Evolutionary conservation across 176 grass and related monocot species (phyloP).

Genomic region (Olyra latifolia): DNA sequence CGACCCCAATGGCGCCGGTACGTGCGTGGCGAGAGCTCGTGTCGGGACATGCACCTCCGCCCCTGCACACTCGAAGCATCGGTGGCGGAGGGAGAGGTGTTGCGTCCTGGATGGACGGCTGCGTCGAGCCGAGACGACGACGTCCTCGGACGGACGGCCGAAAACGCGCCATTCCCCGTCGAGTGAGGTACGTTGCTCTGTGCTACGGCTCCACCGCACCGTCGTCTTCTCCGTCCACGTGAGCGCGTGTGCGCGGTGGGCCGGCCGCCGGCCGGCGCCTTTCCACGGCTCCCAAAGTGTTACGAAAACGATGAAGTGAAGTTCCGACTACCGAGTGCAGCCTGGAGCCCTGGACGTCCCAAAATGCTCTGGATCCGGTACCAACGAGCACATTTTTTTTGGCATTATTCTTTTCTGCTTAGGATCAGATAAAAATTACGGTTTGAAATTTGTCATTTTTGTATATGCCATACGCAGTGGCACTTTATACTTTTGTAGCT

Average conservation of each 20-base stretch:
- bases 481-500: too few species aligned
- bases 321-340: background rate
- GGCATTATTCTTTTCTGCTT: too few species aligned
- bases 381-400: too few species aligned
- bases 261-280: too few species aligned
- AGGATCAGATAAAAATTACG: too few species aligned
- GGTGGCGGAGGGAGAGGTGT: background rate
- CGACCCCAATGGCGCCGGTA: too few species aligned
- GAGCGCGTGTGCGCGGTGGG: too few species aligned
- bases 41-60: background rate
- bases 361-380: background rate
- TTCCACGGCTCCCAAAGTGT: too few species aligned
- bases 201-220: background rate
- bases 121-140: background rate
- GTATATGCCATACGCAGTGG: too few species aligned
- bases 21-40: background rate
- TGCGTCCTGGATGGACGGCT: background rate
- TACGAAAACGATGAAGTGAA: background rate
- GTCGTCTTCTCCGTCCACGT: background rate
- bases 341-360: background rate
- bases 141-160: constrained; percentile 6
- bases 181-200: too few species aligned
- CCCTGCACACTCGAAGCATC: background rate
- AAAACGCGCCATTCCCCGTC: background rate
- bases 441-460: too few species aligned